phyloP scores from a whole-genome alignment of 225 moss, liverwort and hornwort species.

The Marchantia paleacea region DNA sequence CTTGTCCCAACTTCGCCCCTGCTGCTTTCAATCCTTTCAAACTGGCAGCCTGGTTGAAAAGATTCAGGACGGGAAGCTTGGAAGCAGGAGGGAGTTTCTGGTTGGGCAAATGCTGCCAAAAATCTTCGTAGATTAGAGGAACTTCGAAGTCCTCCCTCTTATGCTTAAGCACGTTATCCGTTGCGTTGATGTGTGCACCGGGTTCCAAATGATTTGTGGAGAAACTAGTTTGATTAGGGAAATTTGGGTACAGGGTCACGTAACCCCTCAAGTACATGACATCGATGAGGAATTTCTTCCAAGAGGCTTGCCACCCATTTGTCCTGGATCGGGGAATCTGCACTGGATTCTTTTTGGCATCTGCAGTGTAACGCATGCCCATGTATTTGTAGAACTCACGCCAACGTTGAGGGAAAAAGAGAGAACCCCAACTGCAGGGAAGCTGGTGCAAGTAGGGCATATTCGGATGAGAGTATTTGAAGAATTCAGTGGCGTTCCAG shows the following conservation, averaged over 20 bases:
- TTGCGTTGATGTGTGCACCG: conserved; percentile 81
- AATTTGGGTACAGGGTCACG: conserved; percentile 95
- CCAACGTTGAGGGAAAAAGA: conserved; percentile 86
- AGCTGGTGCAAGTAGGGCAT: conserved; percentile 92
- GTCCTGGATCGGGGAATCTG: conserved; percentile 91
- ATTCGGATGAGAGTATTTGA: conserved; percentile 63
- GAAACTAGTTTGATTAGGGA: conserved; percentile 91
- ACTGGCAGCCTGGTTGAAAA: conserved; percentile 83
- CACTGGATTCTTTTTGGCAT: conserved; percentile 76
- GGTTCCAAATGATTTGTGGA: conserved; percentile 98
- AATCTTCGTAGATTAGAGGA: conserved; percentile 72
- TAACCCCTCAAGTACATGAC: conserved; percentile 94
- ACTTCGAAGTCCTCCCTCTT: conserved; percentile 79
- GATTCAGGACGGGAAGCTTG: conserved; percentile 81
- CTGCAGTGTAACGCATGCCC: conserved; percentile 76
- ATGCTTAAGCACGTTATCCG: conserved; percentile 68
- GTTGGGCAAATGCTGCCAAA: conserved; percentile 52
- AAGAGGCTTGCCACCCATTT: conserved; percentile 97
- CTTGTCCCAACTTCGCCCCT: conserved; percentile 82
- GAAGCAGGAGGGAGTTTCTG: conserved; percentile 65
- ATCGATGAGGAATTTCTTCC: conserved; percentile 96
- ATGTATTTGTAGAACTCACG: conserved; percentile 96
- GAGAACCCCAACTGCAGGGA: conserved; percentile 94
- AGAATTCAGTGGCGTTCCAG: conserved; percentile 85
- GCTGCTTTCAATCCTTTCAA: conserved; percentile 79